phyloP scores from a whole-genome alignment of 106 monocot species.

The Xerophyta viscosa region DNA sequence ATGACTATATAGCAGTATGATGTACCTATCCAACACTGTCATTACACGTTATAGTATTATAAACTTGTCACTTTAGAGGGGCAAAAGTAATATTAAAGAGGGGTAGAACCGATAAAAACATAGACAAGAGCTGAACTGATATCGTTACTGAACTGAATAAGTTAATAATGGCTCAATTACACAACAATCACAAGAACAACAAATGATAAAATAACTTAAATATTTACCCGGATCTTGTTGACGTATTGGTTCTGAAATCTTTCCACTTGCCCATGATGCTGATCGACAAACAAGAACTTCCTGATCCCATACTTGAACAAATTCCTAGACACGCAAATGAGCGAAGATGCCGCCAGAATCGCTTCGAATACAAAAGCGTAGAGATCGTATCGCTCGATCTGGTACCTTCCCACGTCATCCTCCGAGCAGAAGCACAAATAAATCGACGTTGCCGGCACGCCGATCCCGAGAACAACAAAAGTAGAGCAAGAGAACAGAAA shows the following conservation, averaged over 20 bases:
- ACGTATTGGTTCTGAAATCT: conserved; percentile 55
- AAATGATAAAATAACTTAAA: no score
- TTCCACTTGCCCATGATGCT: conserved; percentile 22
- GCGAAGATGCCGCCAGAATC: conserved; percentile 33
- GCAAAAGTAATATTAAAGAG: no score
- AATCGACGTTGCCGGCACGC: conserved; percentile 12
- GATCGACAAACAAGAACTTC: conserved; percentile 56
- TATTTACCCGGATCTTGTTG: conserved; percentile 34
- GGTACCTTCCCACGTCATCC: conserved; percentile 11
- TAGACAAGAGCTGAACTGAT: no score
- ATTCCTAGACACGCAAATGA: conserved; percentile 37
- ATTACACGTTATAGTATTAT: no score
- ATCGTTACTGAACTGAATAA: no score
- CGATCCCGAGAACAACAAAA: conserved; percentile 34
- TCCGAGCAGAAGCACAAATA: conserved; percentile 13
- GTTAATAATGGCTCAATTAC: no score
- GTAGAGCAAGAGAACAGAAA: conserved; percentile 16
- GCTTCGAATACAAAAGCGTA: conserved; percentile 25
- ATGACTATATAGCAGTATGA: no score
- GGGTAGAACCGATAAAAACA: no score
- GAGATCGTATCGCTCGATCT: conserved; percentile 41
- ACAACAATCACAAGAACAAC: no score
- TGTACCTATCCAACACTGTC: no score
- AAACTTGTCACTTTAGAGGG: no score
- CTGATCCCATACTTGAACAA: conserved; percentile 48